A percentile compares a stretch with the other conserved stretches of the same genome.
Evolutionary conservation across 1,284 basidiomycete genomes (phyloP).

Genomic region (Coriolopsis trogii): DNA sequence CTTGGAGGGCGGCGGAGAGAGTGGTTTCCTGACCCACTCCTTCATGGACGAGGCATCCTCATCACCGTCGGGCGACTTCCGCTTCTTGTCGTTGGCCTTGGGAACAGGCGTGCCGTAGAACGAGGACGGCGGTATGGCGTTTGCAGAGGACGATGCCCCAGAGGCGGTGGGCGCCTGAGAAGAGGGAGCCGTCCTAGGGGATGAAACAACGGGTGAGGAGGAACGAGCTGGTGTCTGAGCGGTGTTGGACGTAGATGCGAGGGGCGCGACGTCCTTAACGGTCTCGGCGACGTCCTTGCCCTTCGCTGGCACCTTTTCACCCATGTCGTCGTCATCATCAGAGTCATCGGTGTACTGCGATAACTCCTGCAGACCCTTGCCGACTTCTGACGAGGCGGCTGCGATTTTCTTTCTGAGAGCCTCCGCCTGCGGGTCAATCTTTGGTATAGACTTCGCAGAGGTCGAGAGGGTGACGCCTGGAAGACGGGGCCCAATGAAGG

Average conservation of each 20-base stretch:
- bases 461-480: constrained; percentile 44
- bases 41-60: constrained; percentile 32
- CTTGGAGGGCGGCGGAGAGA: constrained; percentile 26
- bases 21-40: constrained; percentile 33
- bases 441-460: constrained; percentile 25
- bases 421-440: constrained; percentile 61
- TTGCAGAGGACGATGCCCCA: constrained; percentile 16
- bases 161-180: background rate
- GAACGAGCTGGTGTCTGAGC: constrained; percentile 30
- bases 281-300: background rate
- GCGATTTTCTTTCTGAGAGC: constrained; percentile 65
- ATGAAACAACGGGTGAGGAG: constrained; percentile 23
- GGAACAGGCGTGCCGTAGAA: constrained; percentile 46
- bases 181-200: constrained; percentile 14
- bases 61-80: constrained; percentile 41
- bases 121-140: constrained; percentile 41
- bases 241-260: constrained; percentile 4
- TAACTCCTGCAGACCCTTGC: constrained; percentile 51
- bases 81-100: constrained; percentile 41
- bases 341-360: constrained; percentile 56
- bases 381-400: constrained; percentile 36
- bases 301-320: constrained; percentile 33
- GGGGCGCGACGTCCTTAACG: background rate
- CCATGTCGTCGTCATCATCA: constrained; percentile 51
- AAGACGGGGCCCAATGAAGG: constrained; percentile 68